Evolutionary conservation across 768 basidiomycete genomes (phyloP).

Genomic region (Fistulinella prunicolor): DNA sequence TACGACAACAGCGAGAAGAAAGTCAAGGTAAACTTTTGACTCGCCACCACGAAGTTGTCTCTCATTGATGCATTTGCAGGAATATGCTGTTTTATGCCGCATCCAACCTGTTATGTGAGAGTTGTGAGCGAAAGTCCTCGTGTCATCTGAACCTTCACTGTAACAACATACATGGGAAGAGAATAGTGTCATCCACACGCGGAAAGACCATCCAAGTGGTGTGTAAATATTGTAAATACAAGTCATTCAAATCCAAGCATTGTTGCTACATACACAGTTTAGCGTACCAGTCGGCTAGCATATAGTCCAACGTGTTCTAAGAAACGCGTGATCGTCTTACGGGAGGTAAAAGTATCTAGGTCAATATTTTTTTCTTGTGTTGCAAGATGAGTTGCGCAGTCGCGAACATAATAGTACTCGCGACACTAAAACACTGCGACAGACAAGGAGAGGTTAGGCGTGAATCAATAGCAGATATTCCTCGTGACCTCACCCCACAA

Average conservation of each 20-base stretch:
- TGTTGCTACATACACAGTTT: slow-evolving; percentile 1
- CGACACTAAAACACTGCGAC: slow-evolving; percentile 16
- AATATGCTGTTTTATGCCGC: slow-evolving; percentile 44
- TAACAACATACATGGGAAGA: slow-evolving; percentile 7
- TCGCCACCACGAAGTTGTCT: background rate
- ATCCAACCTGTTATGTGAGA: slow-evolving; percentile 9
- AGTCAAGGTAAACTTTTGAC: slow-evolving; percentile 38
- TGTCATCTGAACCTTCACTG: slow-evolving; percentile 1
- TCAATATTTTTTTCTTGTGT: background rate
- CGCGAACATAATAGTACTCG: slow-evolving; percentile 15
- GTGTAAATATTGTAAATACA: too few relatives aligned
- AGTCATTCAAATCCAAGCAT: background rate
- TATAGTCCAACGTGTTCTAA: background rate
- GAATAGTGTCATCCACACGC: background rate
- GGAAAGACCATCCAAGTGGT: too few relatives aligned
- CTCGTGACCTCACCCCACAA: slow-evolving; percentile 35
- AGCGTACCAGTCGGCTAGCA: background rate
- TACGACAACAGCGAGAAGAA: slow-evolving; percentile 50
- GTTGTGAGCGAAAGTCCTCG: background rate
- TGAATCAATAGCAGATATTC: background rate
- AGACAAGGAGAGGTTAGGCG: slow-evolving; percentile 1
- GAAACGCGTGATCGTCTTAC: too few relatives aligned
- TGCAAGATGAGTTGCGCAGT: slow-evolving; percentile 7
- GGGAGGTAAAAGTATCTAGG: too few relatives aligned
- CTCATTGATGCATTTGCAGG: slow-evolving; percentile 20